phyloP scores from a whole-genome alignment of 441 rosid genomes.

The Cnidoscolus chayamansa region DNA sequence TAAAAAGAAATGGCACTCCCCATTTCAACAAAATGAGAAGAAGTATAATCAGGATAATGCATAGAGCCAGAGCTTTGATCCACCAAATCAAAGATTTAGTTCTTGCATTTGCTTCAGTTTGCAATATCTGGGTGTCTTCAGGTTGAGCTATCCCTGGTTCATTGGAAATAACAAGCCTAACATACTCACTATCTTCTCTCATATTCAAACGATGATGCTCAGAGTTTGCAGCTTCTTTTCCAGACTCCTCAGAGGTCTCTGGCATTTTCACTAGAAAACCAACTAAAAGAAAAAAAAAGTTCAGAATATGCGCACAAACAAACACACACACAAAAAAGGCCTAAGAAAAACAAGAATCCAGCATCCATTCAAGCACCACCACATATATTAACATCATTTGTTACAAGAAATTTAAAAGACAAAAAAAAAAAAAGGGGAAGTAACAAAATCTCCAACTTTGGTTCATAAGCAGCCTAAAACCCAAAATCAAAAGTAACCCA shows the following conservation, averaged over 20 bases:
- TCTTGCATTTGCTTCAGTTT: background rate
- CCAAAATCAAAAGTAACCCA: background rate
- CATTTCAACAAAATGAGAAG: constrained; percentile 55
- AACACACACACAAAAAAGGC: no score
- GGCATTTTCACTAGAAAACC: constrained; percentile 37
- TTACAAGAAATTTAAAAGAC: no score
- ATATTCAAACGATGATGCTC: constrained; percentile 30
- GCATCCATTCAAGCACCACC: background rate
- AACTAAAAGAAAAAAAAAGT: background rate
- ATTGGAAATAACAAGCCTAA: constrained; percentile 56
- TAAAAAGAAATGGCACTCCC: constrained; percentile 73
- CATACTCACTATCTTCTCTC: constrained; percentile 62
- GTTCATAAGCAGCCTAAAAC: background rate
- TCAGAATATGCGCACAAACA: background rate
- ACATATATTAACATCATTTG: no score
- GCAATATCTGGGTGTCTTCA: constrained; percentile 31
- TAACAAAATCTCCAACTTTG: background rate
- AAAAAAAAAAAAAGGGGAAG: background rate
- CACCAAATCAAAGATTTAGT: constrained; percentile 49
- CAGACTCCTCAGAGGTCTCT: constrained; percentile 34
- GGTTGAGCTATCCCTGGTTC: constrained; percentile 37
- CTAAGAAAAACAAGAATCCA: background rate
- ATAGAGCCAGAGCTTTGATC: constrained; percentile 46
- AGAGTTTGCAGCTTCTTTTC: constrained; percentile 29
- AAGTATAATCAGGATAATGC: constrained; percentile 29